Percentiles rank a stretch among this genome's conserved stretches.
Conservation (phyloP, 2,329 filamentous ascomycete genomes). For the Epichloe hybrida region DNA sequence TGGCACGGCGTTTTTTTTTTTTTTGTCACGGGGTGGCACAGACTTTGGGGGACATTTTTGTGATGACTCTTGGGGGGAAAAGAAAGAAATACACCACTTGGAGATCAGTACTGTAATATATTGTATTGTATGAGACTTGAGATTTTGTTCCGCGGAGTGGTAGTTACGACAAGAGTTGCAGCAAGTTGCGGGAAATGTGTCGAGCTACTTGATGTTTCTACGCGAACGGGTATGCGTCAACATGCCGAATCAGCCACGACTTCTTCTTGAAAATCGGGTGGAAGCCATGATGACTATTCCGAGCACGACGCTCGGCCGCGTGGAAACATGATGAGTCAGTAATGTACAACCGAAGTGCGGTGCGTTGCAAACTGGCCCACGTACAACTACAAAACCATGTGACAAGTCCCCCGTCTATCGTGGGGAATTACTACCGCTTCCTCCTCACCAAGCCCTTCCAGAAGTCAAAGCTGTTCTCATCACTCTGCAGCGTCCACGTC, state of each 20-base stretch:
- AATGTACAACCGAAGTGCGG: too few species aligned
- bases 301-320: too few species aligned
- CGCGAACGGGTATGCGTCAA: too few species aligned
- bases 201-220: too few species aligned
- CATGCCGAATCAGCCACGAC: too few species aligned
- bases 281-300: too few species aligned
- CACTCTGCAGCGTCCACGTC: constrained; percentile 77
- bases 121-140: constrained; percentile 6
- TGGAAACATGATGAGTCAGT: too few species aligned
- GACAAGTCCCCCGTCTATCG: too few species aligned
- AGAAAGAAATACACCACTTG: constrained; percentile 11
- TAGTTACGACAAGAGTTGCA: neutral
- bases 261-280: too few species aligned
- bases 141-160: neutral
- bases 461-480: constrained; percentile 98
- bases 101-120: constrained; percentile 10
- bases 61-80: neutral
- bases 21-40: constrained; percentile 1
- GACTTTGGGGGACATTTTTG: constrained; percentile 11
- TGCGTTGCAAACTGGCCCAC: too few species aligned
- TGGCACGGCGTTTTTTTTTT: constrained; percentile 34
- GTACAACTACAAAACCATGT: too few species aligned
- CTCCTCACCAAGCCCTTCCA: constrained; percentile 75
- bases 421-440: constrained; percentile 61
- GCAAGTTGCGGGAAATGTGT: too few species aligned